phyloP scores from a whole-genome alignment of 1,284 basidiomycete genomes.

The Thecaphora thlaspeos region DNA sequence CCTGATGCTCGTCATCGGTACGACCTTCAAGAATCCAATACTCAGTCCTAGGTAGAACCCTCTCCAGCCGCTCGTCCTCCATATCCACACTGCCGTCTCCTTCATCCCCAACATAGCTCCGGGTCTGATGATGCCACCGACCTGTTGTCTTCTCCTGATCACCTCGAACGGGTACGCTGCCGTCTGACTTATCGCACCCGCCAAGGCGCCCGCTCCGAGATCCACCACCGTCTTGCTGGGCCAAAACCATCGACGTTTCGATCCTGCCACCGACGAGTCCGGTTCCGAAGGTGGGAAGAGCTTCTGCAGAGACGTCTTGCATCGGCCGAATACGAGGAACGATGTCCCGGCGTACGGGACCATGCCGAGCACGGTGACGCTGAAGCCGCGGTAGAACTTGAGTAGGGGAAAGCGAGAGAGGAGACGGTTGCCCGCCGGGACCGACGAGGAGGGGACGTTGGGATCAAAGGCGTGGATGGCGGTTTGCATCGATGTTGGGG shows the following conservation, averaged over 20 bases:
- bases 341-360: slow-evolving; percentile 95
- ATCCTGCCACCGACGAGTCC: slow-evolving; percentile 3
- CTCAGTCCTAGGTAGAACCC: slow-evolving; percentile 92
- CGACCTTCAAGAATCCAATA: slow-evolving; percentile 93
- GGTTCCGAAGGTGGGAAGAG: slow-evolving; percentile 37
- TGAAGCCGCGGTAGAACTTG: slow-evolving; percentile 93
- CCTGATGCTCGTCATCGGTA: slow-evolving; percentile 76
- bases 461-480: slow-evolving; percentile 22
- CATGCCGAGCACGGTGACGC: slow-evolving; percentile 64
- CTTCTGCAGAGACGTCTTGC: slow-evolving; percentile 46
- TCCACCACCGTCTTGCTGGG: slow-evolving; percentile 60
- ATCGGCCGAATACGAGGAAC: slow-evolving; percentile 67
- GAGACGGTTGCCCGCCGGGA: slow-evolving; percentile 21
- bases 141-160: slow-evolving; percentile 89
- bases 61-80: slow-evolving; percentile 70
- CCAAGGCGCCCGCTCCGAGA: slow-evolving; percentile 81
- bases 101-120: slow-evolving; percentile 47
- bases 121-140: slow-evolving; percentile 66
- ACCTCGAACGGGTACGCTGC: slow-evolving; percentile 96
- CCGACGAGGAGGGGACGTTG: slow-evolving; percentile 16
- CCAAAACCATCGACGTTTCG: slow-evolving; percentile 35
- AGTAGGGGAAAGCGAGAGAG: slow-evolving; percentile 59
- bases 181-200: slow-evolving; percentile 85
- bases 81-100: slow-evolving; percentile 64
- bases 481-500: slow-evolving; percentile 9